A percentile compares a stretch with the other conserved stretches of the same genome.
phyloP scores from a whole-genome alignment of 495 filamentous ascomycete species.

The Saxophila tyrrhenica region DNA sequence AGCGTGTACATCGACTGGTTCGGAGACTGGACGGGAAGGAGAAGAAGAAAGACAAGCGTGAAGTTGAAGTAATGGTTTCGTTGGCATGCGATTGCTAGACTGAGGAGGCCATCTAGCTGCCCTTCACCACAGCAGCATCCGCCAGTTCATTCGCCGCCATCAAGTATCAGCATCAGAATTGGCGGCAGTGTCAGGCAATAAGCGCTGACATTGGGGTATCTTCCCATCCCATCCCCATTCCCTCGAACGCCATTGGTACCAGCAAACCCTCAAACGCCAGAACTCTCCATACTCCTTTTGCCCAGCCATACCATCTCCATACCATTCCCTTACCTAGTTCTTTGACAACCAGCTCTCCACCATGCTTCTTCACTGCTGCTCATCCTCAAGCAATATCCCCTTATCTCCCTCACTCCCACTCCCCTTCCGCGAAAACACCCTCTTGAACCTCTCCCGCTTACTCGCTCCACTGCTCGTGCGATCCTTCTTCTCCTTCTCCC shows the following conservation, averaged over 20 bases:
- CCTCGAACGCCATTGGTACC: not conserved
- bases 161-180: not conserved
- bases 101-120: not conserved
- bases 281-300: not conserved
- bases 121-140: not conserved
- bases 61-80: no score
- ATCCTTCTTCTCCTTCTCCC: conserved; percentile 2
- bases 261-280: not conserved
- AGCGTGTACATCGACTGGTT: no score
- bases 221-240: not conserved
- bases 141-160: not conserved
- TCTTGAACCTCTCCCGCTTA: not conserved
- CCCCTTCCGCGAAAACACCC: conserved; percentile 2
- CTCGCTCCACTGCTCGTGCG: not conserved
- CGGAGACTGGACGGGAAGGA: no score
- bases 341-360: no score
- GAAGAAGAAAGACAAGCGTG: no score
- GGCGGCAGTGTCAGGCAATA: not conserved
- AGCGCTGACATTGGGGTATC: not conserved
- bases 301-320: not conserved
- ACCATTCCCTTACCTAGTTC: no score
- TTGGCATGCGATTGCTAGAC: no score
- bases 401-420: conserved; percentile 4
- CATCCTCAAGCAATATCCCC: no score
- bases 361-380: not conserved